Conservation (phyloP, 371 early-diverging fungal genomes). For the Blastocladiella emersonii region DNA sequence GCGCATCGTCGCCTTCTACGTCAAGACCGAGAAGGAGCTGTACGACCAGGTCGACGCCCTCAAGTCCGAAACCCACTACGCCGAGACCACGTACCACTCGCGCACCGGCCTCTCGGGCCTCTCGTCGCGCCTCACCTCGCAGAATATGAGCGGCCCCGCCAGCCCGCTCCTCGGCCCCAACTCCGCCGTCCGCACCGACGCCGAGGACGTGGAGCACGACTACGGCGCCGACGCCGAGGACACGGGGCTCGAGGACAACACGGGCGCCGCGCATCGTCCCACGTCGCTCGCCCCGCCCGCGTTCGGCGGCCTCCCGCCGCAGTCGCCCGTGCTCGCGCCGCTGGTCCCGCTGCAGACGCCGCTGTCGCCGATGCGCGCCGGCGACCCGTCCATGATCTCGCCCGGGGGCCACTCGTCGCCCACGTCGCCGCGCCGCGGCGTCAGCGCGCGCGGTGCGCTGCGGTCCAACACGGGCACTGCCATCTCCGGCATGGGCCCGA, state of each 20-base stretch:
- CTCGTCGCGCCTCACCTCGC: neutral
- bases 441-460: neutral
- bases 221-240: neutral
- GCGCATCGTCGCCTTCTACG: constrained; percentile 66
- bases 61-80: constrained; percentile 22
- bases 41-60: constrained; percentile 42
- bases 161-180: neutral
- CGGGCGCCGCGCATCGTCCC: no score
- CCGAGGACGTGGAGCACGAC: neutral
- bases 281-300: no score
- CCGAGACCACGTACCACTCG: constrained; percentile 12
- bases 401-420: neutral
- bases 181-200: neutral
- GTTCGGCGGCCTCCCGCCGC: neutral
- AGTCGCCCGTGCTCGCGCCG: no score
- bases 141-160: neutral
- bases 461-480: neutral
- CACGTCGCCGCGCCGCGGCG: neutral
- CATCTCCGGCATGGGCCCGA: neutral
- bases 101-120: constrained; percentile 27
- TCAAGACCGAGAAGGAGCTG: constrained; percentile 63
- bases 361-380: neutral
- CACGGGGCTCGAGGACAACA: constrained; percentile 6
- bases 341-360: neutral
- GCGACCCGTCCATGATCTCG: neutral